Percentiles rank a stretch among this genome's conserved stretches.
These are phyloP conservation scores for Argentina anserina DNA, from an alignment of 306 rosid species.

Conservation along the genomic window DNA sequence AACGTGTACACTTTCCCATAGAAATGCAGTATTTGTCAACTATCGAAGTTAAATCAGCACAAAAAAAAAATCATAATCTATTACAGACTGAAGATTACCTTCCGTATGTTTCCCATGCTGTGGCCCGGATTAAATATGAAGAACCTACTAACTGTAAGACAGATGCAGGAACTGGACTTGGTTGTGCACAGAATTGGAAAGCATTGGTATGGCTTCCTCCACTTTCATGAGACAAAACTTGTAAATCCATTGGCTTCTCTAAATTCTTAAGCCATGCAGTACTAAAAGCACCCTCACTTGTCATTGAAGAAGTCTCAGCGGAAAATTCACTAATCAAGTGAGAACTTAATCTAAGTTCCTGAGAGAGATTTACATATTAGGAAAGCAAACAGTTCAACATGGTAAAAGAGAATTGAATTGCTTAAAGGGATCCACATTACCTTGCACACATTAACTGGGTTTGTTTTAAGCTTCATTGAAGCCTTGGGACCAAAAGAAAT, in stretches of 20 bases:
- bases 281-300: conserved; percentile 79
- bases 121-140: conserved; percentile 78
- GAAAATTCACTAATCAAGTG: conserved; percentile 77
- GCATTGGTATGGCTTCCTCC: conserved; percentile 49
- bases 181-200: conserved; percentile 74
- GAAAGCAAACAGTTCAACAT: conserved; percentile 8
- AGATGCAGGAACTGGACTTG: conserved; percentile 87
- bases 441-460: conserved; percentile 81
- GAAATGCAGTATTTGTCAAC: background rate
- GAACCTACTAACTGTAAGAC: conserved; percentile 86
- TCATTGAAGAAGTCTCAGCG: conserved; percentile 65
- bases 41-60: conserved; percentile 5
- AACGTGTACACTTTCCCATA: background rate
- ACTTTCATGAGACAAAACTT: conserved; percentile 56
- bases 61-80: conserved; percentile 13
- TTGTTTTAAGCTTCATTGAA: conserved; percentile 77
- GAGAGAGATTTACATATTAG: conserved; percentile 21
- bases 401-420: conserved; percentile 27
- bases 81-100: conserved; percentile 44
- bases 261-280: conserved; percentile 85
- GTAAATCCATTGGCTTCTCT: conserved; percentile 69
- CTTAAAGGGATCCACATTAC: conserved; percentile 35
- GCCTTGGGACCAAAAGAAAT: conserved; percentile 94
- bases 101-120: conserved; percentile 91
- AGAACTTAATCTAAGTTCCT: conserved; percentile 88